A percentile compares a stretch with the other conserved stretches of the same genome.
Evolutionary conservation across 306 rosid species (phyloP).

Genomic region (Clitoria ternatea): DNA sequence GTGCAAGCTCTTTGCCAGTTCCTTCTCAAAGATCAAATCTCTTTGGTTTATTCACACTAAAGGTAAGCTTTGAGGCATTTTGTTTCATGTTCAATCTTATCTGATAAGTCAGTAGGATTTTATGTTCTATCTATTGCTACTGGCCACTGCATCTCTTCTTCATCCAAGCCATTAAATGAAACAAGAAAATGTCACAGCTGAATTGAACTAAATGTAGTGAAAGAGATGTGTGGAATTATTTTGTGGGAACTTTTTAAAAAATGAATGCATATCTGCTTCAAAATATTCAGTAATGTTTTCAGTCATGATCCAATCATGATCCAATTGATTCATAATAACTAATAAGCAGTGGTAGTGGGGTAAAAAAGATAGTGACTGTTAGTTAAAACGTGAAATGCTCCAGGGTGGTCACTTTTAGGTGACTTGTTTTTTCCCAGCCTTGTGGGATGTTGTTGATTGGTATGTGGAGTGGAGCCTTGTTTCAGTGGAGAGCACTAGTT

Average conservation of each 20-base stretch:
- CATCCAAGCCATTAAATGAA: neutral
- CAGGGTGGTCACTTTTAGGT: neutral
- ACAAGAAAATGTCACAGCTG: neutral
- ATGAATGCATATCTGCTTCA: neutral
- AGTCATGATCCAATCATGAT: no score
- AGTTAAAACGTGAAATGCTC: neutral
- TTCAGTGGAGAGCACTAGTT: neutral
- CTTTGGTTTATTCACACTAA: conserved; percentile 75
- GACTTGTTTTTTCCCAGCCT: neutral
- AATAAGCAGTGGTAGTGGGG: neutral
- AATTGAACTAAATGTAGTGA: neutral
- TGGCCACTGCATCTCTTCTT: neutral
- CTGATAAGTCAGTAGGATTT: neutral
- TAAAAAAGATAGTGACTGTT: neutral
- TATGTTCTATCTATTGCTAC: neutral
- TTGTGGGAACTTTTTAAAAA: neutral
- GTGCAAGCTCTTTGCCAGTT: conserved; percentile 38
- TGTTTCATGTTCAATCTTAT: conserved; percentile 8
- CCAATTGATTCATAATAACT: neutral
- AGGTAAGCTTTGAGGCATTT: conserved; percentile 42
- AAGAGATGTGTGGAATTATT: neutral
- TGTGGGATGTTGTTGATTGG: neutral
- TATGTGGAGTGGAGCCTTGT: neutral
- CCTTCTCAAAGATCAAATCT: conserved; percentile 56
- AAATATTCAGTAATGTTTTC: neutral